Percentiles rank a stretch among this genome's conserved stretches.
Evolutionary conservation across 2,329 filamentous ascomycete species (phyloP).

Genomic region (Aspergillus sp.): DNA sequence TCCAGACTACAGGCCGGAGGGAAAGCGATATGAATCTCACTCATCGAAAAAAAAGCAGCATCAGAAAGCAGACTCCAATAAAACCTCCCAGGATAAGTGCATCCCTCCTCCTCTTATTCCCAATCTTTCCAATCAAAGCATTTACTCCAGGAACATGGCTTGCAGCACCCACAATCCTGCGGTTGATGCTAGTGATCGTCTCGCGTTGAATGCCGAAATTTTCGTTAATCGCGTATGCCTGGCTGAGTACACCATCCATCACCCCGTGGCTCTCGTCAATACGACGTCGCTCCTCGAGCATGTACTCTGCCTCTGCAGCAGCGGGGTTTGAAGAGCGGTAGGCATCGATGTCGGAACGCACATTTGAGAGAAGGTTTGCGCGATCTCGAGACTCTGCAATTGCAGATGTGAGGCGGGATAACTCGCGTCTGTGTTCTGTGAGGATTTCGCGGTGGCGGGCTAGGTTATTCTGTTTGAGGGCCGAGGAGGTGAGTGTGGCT

Average conservation of each 20-base stretch:
- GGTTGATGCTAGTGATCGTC: conserved; percentile 82
- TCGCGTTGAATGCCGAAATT: conserved; percentile 85
- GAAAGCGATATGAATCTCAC: conserved; percentile 41
- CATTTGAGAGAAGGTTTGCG: conserved; percentile 84
- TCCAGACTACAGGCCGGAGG: conserved; percentile 4
- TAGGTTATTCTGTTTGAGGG: conserved; percentile 96
- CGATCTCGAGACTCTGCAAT: conserved; percentile 79
- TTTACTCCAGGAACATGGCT: conserved; percentile 93
- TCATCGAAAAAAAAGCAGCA: conserved; percentile 78
- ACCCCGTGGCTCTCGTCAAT: conserved; percentile 89
- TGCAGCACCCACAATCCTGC: conserved; percentile 84
- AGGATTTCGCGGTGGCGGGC: conserved; percentile 88
- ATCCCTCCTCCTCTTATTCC: conserved; percentile 90
- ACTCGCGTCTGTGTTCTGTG: conserved; percentile 79
- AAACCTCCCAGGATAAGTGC: conserved; percentile 90
- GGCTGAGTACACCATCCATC: conserved; percentile 85
- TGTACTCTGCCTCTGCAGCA: conserved; percentile 89
- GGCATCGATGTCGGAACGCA: conserved; percentile 86
- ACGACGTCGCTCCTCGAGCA: conserved; percentile 83
- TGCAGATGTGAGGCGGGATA: conserved; percentile 69
- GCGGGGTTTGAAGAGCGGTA: conserved; percentile 81
- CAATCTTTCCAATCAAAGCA: conserved; percentile 85
- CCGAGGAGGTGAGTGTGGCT: conserved; percentile 79
- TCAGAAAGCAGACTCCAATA: conserved; percentile 85
- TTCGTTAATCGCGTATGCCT: conserved; percentile 96